These are phyloP conservation scores for Rhodotorula kratochvilovae DNA, from an alignment of 768 basidiomycete genomes.

Conservation along the genomic window DNA sequence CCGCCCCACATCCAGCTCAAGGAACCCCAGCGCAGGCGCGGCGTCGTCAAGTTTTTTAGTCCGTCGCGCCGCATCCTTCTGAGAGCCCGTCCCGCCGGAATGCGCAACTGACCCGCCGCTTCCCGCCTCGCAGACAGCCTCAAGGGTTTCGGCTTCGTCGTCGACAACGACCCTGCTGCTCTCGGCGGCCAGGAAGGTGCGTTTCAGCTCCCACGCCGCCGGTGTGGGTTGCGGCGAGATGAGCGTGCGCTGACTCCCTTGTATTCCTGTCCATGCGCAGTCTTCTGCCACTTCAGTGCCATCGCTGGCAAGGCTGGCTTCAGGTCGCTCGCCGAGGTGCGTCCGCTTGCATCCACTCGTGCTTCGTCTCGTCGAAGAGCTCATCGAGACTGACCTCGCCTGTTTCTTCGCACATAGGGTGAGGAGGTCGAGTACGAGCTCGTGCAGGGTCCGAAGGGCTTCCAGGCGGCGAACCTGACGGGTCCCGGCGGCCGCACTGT, in stretches of 20 bases:
- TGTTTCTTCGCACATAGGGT: slow-evolving; percentile 12
- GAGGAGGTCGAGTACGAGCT: slow-evolving; percentile 44
- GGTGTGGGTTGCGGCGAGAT: background rate
- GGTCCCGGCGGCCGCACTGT: slow-evolving; percentile 41
- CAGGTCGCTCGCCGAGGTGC: slow-evolving; percentile 42
- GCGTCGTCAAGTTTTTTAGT: slow-evolving; percentile 39
- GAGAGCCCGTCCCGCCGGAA: too few species aligned
- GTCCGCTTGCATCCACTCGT: background rate
- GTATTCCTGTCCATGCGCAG: slow-evolving; percentile 1
- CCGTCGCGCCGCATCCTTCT: background rate
- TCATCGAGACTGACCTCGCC: background rate
- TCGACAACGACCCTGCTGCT: slow-evolving; percentile 42
- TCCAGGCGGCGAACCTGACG: slow-evolving; percentile 42
- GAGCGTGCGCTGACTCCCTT: background rate
- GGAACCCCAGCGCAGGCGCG: slow-evolving; percentile 33
- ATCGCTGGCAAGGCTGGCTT: slow-evolving; percentile 43
- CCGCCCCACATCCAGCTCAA: slow-evolving; percentile 32
- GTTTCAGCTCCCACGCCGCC: background rate
- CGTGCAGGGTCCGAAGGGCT: slow-evolving; percentile 43
- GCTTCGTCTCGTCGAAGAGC: background rate
- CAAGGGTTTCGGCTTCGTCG: slow-evolving; percentile 45
- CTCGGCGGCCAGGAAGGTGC: slow-evolving; percentile 44
- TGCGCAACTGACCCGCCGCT: background rate
- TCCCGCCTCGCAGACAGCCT: slow-evolving; percentile 16
- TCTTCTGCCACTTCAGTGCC: slow-evolving; percentile 44